Base-by-base conservation (phyloP, 1,284 basidiomycete species). In the Cryptococcus amylolentus region DNA sequence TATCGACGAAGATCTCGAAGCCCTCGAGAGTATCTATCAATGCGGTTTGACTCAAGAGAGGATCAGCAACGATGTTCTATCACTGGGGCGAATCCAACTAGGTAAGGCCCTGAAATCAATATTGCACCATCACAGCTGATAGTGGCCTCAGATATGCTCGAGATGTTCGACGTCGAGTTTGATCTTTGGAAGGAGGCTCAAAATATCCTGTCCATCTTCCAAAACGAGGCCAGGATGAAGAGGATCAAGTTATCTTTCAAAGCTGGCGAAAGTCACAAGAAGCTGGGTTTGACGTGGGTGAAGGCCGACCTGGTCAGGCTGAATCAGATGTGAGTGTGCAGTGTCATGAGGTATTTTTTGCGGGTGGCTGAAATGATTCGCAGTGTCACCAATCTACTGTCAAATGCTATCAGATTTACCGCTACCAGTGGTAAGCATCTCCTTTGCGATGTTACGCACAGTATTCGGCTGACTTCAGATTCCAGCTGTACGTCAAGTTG, bases 41-140 rank as follows among this genome's bases (percentile, higher is more conserved):
- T 73, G 71, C 54, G 78, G 78, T 31, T 60, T 78, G 23, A 66
- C 76, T 13, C 78, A 80, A 64, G 77, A 78, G 57, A 67, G 77
- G 38, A 79, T 80, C 49, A 73, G 73, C 39, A 78, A 79, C 54
- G 79, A 80, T 55, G 75, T 79, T 7, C 66, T 79, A 16, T 78
- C 78, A 8, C 61, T 80, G 13, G 78, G 77, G 9, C 65, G 77
- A 37, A 75, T 80, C 44, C 78, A 79, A 57, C 70, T 79, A 13
- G 68, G 64, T 68, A 43, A 51, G 63, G 45, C 16, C 23, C 45
- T 27, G n/a, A 26, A 8, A 9, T 51, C 20, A 31, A 28, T 6
- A 20, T 35, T 18, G 20, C 28, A 13, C 23, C 12, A 6, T 4
- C 31, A 27, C n/a, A 40, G 12, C 13, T 44, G 45, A 42, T 49